Evolutionary conservation across 2,329 filamentous ascomycete species (phyloP), one percentile per base, ranked within the genome.

Genomic region (Claviceps maximensis): DNA sequence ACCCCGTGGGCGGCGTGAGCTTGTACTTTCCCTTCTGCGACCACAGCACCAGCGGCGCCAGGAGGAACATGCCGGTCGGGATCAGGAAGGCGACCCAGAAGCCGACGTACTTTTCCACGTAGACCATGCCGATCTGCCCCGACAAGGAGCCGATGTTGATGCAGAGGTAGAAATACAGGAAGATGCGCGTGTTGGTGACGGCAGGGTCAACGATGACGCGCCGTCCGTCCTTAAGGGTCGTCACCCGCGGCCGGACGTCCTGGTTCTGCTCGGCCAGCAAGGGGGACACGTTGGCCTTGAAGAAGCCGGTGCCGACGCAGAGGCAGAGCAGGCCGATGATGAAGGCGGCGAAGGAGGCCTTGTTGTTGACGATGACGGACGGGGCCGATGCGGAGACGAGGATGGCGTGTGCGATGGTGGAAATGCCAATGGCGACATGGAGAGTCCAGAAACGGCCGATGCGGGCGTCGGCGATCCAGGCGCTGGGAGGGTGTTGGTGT

Each of bases 261-360:
- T 72, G 74, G 64, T 84, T 83, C 66, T 88, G 84, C 61, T 88
- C 84, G 21, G 83, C 83, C 53, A 88, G 78, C 19, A 87, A 70
- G 0, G 84, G 82, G 0, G 83, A 82, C 45, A 90, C 85, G 62
- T 90, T 90, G 57, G 83, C 79, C 73, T 90, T 91, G 78, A 90
- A 89, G 61, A 87, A 84, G 56, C 86, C 86, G 1, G 85, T 87
- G 45, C 86, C 86, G 31, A 87, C 66, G 58, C 74, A 74, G 41
- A 77, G 71, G 25, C 63, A 62, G 36, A 76, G 61, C 33, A 76
- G 69, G n/a, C 84, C 84, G 63, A 89, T 78, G 62, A 89, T 76
- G 60, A 88, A 85, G 50, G 78, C 81, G 1, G 72, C 83, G 47
- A 87, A 78, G 0, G 83, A 73, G 13, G 74, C 71, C 17, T 81